Conservation (phyloP, 2,329 filamentous ascomycete species). For the Zasmidium cellare region DNA sequence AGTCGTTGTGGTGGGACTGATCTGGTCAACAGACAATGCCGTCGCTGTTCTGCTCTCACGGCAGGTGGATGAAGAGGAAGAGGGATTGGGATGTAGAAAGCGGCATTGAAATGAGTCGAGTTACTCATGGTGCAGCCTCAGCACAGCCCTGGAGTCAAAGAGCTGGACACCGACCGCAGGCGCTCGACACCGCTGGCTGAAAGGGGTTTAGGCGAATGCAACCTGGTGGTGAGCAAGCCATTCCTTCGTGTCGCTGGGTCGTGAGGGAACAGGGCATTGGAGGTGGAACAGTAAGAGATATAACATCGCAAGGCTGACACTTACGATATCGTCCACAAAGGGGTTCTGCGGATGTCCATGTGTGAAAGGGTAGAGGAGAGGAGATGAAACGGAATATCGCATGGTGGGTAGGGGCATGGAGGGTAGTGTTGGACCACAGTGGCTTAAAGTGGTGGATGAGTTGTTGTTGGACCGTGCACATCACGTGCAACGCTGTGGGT, state of each 20-base stretch:
- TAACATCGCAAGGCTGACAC: too few species aligned
- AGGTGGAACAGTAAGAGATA: background rate
- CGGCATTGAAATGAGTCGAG: background rate
- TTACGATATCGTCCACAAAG: too few species aligned
- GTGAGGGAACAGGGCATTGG: background rate
- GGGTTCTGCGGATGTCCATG: too few species aligned
- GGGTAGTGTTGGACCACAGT: too few species aligned
- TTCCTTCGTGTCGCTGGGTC: background rate
- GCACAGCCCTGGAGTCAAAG: background rate
- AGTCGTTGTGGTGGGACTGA: background rate
- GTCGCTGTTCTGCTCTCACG: background rate
- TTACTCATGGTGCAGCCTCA: background rate
- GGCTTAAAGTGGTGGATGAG: too few species aligned
- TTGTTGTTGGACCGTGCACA: too few species aligned
- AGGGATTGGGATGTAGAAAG: background rate
- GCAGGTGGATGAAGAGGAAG: slow-evolving; percentile 1
- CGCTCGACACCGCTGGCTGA: background rate
- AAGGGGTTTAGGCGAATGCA: background rate
- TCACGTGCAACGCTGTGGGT: too few species aligned
- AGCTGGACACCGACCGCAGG: background rate
- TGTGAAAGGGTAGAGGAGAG: too few species aligned
- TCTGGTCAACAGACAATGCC: background rate
- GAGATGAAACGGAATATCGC: too few species aligned
- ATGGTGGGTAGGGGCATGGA: too few species aligned
- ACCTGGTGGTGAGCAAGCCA: background rate